phyloP scores from a whole-genome alignment of 2,329 filamentous ascomycete genomes.

The Dothideomycetes sp. region DNA sequence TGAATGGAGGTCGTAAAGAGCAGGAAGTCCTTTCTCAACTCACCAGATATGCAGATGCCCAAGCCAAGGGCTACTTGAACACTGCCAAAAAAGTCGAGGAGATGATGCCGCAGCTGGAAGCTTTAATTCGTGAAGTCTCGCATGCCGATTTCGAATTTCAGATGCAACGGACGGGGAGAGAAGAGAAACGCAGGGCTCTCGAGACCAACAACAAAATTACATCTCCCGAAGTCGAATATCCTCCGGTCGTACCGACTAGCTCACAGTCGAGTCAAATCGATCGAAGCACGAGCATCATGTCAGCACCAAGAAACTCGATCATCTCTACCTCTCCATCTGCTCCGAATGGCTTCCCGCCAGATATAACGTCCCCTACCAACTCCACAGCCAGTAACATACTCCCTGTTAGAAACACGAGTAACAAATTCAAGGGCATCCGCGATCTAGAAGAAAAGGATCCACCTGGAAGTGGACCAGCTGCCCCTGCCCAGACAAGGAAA shows the following conservation, averaged over 20 bases:
- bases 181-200: slow-evolving; percentile 82
- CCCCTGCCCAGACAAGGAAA: slow-evolving; percentile 62
- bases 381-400: slow-evolving; percentile 14
- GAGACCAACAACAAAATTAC: slow-evolving; percentile 65
- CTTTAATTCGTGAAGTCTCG: slow-evolving; percentile 77
- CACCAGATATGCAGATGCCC: slow-evolving; percentile 85
- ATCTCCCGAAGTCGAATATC: slow-evolving; percentile 3
- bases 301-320: slow-evolving; percentile 4
- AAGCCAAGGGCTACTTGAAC: slow-evolving; percentile 71
- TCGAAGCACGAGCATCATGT: slow-evolving; percentile 11
- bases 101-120: slow-evolving; percentile 81
- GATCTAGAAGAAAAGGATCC: slow-evolving; percentile 79
- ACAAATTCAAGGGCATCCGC: slow-evolving; percentile 79
- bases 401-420: slow-evolving; percentile 30
- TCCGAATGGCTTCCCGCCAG: not conserved
- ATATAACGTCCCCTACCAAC: not conserved
- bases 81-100: slow-evolving; percentile 81
- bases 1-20: slow-evolving; percentile 97
- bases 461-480: slow-evolving; percentile 45
- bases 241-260: not conserved
- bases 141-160: slow-evolving; percentile 95
- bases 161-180: slow-evolving; percentile 85
- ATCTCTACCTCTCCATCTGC: slow-evolving; percentile 11
- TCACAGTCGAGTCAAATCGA: slow-evolving; percentile 1
- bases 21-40: slow-evolving; percentile 92